Percentiles rank a stretch among this genome's conserved stretches.
Conservation (phyloP, 768 basidiomycete species). For the Russula vinacea region DNA sequence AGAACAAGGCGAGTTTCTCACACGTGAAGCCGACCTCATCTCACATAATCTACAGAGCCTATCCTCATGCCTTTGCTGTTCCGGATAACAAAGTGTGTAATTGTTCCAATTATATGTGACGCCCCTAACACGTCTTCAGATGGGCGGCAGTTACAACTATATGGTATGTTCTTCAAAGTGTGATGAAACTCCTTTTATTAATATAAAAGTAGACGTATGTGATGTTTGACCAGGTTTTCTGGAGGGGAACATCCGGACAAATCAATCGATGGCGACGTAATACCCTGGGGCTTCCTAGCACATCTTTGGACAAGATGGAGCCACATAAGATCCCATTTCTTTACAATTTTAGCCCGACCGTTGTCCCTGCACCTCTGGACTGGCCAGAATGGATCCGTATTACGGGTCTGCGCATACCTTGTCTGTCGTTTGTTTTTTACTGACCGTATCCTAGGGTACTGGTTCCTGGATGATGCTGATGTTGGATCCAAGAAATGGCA, state of each 20-base stretch:
- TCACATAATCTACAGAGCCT: conserved; percentile 57
- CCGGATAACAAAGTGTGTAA: conserved; percentile 81
- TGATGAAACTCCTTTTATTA: conserved; percentile 17
- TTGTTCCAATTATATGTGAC: not conserved
- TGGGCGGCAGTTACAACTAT: conserved; percentile 98
- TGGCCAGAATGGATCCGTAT: conserved; percentile 99
- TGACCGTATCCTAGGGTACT: conserved; percentile 63
- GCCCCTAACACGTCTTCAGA: conserved; percentile 43
- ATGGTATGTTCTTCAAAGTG: conserved; percentile 57
- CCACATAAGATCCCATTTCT: conserved; percentile 97
- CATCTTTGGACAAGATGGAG: conserved; percentile 92
- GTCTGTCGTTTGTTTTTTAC: conserved; percentile 5
- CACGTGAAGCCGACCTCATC: not conserved
- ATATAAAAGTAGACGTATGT: conserved; percentile 67
- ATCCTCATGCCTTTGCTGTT: conserved; percentile 97
- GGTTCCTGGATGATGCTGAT: conserved; percentile 94
- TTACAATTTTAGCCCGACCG: conserved; percentile 91
- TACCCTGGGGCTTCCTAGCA: conserved; percentile 67
- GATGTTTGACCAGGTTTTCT: conserved; percentile 98
- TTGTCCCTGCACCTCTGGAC: conserved; percentile 91
- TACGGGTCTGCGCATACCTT: conserved; percentile 51
- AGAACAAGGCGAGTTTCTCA: conserved; percentile 62
- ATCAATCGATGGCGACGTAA: conserved; percentile 92
- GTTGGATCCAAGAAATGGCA: conserved; percentile 87
- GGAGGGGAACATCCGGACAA: conserved; percentile 90